phyloP scores from a whole-genome alignment of 129 eudicot genomes.

The Helianthus tuberosus region DNA sequence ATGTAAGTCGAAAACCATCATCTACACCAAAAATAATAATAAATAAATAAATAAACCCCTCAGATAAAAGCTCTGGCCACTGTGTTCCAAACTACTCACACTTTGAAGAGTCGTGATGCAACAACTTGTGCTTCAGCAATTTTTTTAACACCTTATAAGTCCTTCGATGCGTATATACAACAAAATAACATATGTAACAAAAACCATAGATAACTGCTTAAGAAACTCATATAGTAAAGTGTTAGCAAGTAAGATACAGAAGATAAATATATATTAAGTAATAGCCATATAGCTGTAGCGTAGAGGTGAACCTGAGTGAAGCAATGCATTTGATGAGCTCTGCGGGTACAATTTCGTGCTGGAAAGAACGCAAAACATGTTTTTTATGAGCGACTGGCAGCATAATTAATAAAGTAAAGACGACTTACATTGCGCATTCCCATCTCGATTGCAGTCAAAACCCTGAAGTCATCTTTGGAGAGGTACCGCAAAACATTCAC shows the following conservation, averaged over 20 bases:
- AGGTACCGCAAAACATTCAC: conserved; percentile 82
- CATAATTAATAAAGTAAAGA: neutral
- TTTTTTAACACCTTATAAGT: conserved; percentile 91
- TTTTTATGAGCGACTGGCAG: neutral
- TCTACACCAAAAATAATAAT: neutral
- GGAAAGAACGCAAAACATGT: conserved; percentile 22
- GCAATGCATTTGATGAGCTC: conserved; percentile 90
- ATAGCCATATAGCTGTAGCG: conserved; percentile 9
- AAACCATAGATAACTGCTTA: neutral
- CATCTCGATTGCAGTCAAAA: conserved; percentile 96
- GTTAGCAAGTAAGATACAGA: neutral
- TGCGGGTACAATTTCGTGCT: conserved; percentile 96
- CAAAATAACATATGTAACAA: conserved; percentile 10
- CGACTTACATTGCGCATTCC: conserved; percentile 87
- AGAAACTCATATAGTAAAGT: neutral
- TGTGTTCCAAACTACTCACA: conserved; percentile 47
- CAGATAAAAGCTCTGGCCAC: conserved; percentile 6
- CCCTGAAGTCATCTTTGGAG: too few relatives aligned
- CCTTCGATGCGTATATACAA: conserved; percentile 75
- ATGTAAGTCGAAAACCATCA: too few relatives aligned
- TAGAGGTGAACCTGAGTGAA: too few relatives aligned
- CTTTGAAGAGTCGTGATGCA: conserved; percentile 89
- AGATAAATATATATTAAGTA: neutral
- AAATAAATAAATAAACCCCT: neutral
- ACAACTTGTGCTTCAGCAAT: conserved; percentile 86